These are phyloP conservation scores for Linanthus parryae DNA, from an alignment of 148 eudicot genomes.

Conservation along the genomic window DNA sequence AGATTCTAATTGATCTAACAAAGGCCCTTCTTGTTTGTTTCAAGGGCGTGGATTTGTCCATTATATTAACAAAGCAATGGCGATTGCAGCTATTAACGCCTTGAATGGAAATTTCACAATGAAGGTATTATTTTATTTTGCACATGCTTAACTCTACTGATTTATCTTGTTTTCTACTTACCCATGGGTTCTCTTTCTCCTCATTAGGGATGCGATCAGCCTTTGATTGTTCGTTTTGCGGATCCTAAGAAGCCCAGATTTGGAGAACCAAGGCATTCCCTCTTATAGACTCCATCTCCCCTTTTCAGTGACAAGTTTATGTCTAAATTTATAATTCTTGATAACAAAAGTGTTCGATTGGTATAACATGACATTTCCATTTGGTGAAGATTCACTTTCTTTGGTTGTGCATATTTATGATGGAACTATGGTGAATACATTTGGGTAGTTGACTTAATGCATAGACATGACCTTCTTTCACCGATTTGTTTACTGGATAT, in stretches of 20 bases:
- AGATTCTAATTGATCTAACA: background rate
- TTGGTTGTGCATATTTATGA: too few relatives aligned
- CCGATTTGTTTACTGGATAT: too few relatives aligned
- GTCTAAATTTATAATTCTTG: too few relatives aligned
- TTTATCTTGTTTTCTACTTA: conserved; percentile 10
- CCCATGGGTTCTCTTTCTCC: conserved; percentile 5
- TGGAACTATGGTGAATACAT: too few relatives aligned
- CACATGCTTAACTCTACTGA: conserved; percentile 1
- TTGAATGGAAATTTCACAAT: conserved; percentile 66
- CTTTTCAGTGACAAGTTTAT: too few relatives aligned
- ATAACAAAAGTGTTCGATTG: too few relatives aligned
- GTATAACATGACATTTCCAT: too few relatives aligned
- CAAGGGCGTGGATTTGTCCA: conserved; percentile 75
- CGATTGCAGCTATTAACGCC: conserved; percentile 82
- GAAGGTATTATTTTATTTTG: conserved; percentile 39
- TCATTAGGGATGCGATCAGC: conserved; percentile 78
- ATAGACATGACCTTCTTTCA: too few relatives aligned
- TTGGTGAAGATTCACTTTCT: too few relatives aligned
- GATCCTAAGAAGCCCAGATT: conserved; percentile 89
- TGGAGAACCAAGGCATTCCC: conserved; percentile 56
- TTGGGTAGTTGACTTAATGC: too few relatives aligned
- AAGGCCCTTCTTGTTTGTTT: conserved; percentile 16
- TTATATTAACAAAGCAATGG: conserved; percentile 77
- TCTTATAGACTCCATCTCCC: too few relatives aligned
- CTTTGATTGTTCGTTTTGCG: conserved; percentile 86